Conservation (phyloP, 2,329 filamentous ascomycete genomes). For the Aspergillus candidus region DNA sequence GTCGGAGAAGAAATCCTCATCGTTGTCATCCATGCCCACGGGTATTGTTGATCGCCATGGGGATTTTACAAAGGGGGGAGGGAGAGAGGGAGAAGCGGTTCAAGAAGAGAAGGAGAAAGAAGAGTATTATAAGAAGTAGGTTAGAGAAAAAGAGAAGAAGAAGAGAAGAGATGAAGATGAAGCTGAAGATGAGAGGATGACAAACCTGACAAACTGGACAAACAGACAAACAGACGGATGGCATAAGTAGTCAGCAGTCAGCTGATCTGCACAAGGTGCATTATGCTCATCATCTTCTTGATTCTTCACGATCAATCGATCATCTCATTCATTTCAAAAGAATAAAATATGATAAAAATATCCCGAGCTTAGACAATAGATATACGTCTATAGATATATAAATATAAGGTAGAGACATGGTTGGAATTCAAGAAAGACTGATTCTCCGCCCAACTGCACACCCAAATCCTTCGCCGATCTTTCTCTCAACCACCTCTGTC, state of each 20-base stretch:
- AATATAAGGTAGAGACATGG: too few species aligned
- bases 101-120: not conserved
- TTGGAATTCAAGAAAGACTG: too few species aligned
- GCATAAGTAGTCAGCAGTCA: slow-evolving; percentile 8
- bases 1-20: slow-evolving; percentile 45
- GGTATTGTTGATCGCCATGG: slow-evolving; percentile 26
- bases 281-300: too few species aligned
- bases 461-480: too few species aligned
- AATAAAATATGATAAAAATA: too few species aligned
- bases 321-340: too few species aligned
- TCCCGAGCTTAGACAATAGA: too few species aligned
- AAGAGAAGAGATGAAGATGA: not conserved
- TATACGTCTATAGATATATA: too few species aligned
- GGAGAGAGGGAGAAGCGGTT: not conserved
- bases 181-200: not conserved
- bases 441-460: too few species aligned
- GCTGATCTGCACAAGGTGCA: not conserved
- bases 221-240: not conserved
- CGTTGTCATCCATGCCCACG: slow-evolving; percentile 43
- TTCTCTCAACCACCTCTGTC: slow-evolving; percentile 6
- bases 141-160: slow-evolving; percentile 4
- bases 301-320: too few species aligned
- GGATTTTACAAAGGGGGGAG: slow-evolving; percentile 11
- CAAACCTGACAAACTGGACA: too few species aligned
- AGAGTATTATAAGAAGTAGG: not conserved